Conservation (phyloP, 805 yeast genomes). For the Saccharomycopsis schoenii region DNA sequence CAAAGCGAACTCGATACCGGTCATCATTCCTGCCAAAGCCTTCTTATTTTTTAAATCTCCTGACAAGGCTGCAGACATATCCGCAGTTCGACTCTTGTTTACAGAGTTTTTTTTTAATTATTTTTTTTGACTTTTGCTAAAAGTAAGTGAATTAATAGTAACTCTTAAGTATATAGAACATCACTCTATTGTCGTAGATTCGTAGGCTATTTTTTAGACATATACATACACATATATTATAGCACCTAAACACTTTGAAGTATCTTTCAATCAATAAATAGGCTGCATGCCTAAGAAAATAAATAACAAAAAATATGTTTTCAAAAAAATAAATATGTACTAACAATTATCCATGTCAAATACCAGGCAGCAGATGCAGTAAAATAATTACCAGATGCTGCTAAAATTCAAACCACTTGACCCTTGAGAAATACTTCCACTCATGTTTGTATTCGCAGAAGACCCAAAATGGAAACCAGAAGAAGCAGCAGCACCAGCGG, state of each 20-base stretch:
- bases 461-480: neutral
- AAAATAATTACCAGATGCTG: neutral
- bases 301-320: too few relatives aligned
- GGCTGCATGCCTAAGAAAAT: too few relatives aligned
- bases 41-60: neutral
- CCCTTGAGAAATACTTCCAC: neutral
- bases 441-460: neutral
- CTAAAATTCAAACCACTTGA: neutral
- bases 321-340: too few relatives aligned
- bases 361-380: neutral
- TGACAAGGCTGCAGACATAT: neutral
- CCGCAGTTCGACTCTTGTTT: neutral
- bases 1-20: constrained; percentile 15
- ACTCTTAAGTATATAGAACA: too few relatives aligned
- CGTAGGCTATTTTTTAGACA: too few relatives aligned
- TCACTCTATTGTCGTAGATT: too few relatives aligned
- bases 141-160: too few relatives aligned
- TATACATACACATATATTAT: too few relatives aligned
- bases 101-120: neutral
- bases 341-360: too few relatives aligned
- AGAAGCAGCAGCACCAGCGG: neutral
- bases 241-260: too few relatives aligned
- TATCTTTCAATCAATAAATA: too few relatives aligned
- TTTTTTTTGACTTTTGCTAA: neutral
- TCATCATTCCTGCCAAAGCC: constrained; percentile 5